These are phyloP conservation scores for Hypoxylon sp. DNA, from an alignment of 2,329 filamentous ascomycete species.

Conservation along the genomic window DNA sequence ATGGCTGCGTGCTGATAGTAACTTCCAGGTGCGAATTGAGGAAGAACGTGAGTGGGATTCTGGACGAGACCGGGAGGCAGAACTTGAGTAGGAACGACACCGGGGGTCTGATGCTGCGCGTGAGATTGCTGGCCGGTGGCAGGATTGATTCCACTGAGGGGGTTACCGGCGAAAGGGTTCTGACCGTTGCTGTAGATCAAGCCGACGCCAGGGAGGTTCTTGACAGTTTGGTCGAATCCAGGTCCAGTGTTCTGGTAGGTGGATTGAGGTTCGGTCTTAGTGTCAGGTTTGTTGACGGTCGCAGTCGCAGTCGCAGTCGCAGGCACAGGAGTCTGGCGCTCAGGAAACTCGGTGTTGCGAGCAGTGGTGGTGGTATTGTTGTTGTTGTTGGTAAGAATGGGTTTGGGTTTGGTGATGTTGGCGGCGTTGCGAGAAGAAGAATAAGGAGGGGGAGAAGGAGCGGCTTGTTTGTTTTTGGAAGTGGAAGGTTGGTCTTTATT, in stretches of 20 bases:
- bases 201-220: slow-evolving; percentile 31
- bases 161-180: not conserved
- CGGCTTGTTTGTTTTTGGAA: slow-evolving; percentile 6
- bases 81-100: slow-evolving; percentile 14
- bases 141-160: slow-evolving; percentile 32
- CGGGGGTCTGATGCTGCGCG: slow-evolving; percentile 34
- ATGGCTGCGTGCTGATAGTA: slow-evolving; percentile 51
- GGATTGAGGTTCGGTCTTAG: slow-evolving; percentile 7
- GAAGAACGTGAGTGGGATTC: slow-evolving; percentile 22
- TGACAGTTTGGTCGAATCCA: slow-evolving; percentile 34
- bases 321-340: not conserved
- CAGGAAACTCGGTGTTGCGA: slow-evolving; percentile 9
- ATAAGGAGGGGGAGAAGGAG: slow-evolving; percentile 1
- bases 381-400: not conserved
- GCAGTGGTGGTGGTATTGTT: slow-evolving; percentile 1
- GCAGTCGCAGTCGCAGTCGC: not conserved
- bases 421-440: not conserved
- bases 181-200: slow-evolving; percentile 24
- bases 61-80: slow-evolving; percentile 24
- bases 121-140: slow-evolving; percentile 31
- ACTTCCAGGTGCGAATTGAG: slow-evolving; percentile 35
- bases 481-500: too few species aligned
- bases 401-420: not conserved
- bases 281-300: too few species aligned
- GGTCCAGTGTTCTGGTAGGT: slow-evolving; percentile 30